A percentile compares a stretch with the other conserved stretches of the same genome.
Evolutionary conservation across 495 filamentous ascomycete genomes (phyloP).

Genomic region (Thozetella sp.): DNA sequence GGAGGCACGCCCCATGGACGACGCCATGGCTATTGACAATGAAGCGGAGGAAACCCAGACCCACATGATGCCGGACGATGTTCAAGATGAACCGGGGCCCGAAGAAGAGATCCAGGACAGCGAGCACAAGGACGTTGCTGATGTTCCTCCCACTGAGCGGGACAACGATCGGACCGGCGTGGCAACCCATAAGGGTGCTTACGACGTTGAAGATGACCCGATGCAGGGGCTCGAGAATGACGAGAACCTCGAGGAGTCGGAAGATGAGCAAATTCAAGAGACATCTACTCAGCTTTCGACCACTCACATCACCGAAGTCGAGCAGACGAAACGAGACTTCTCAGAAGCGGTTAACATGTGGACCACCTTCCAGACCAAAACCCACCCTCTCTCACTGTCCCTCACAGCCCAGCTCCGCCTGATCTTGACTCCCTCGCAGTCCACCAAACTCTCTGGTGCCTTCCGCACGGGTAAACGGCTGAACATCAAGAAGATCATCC

Average conservation of each 20-base stretch:
- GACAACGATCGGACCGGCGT: slow-evolving; percentile 44
- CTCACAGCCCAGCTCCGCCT: slow-evolving; percentile 93
- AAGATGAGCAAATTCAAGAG: slow-evolving; percentile 65
- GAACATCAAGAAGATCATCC: slow-evolving; percentile 98
- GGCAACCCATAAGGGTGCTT: slow-evolving; percentile 48
- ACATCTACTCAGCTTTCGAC: slow-evolving; percentile 74
- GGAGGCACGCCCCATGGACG: slow-evolving; percentile 78
- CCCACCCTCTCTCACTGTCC: slow-evolving; percentile 81
- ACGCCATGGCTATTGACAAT: slow-evolving; percentile 80
- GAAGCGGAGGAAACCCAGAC: slow-evolving; percentile 60
- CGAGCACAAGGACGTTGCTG: slow-evolving; percentile 30
- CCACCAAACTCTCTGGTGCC: slow-evolving; percentile 94
- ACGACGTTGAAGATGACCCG: slow-evolving; percentile 37
- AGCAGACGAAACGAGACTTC: slow-evolving; percentile 35
- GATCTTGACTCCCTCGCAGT: slow-evolving; percentile 90
- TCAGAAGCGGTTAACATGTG: slow-evolving; percentile 77
- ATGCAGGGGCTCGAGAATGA: slow-evolving; percentile 27
- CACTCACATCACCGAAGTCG: slow-evolving; percentile 63
- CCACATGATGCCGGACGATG: slow-evolving; percentile 54
- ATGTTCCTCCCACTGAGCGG: slow-evolving; percentile 41
- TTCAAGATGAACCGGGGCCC: slow-evolving; percentile 53
- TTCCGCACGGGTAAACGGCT: slow-evolving; percentile 98
- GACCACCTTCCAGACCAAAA: slow-evolving; percentile 80
- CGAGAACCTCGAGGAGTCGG: slow-evolving; percentile 17
- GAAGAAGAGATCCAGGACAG: slow-evolving; percentile 41